These are phyloP conservation scores for Pilaira anomala DNA, from an alignment of 192 early-diverging fungal genomes.

Conservation along the genomic window DNA sequence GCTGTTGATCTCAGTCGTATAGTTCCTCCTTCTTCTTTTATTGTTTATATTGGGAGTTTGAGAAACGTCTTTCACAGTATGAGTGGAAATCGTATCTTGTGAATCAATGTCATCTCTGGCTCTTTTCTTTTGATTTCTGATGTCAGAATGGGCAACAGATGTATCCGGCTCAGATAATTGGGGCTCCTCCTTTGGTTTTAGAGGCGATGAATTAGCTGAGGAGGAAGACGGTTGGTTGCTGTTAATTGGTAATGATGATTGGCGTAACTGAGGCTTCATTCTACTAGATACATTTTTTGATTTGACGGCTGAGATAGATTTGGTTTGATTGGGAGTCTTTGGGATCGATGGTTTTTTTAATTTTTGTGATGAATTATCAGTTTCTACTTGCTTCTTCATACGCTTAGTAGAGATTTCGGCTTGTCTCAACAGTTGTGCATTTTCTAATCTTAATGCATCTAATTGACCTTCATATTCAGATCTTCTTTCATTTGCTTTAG, in stretches of 20 bases:
- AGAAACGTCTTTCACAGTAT: too few species aligned
- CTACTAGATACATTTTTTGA: not conserved
- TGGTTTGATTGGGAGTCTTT: not conserved
- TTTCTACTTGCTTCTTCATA: not conserved
- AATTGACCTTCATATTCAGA: slow-evolving; percentile 14
- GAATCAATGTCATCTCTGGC: not conserved
- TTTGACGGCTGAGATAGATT: not conserved
- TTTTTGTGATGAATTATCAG: not conserved
- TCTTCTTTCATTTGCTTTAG: slow-evolving; percentile 15
- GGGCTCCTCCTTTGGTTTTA: too few species aligned
- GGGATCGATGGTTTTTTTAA: not conserved
- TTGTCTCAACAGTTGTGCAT: slow-evolving; percentile 11
- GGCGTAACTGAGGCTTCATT: slow-evolving; percentile 3
- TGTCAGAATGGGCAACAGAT: not conserved
- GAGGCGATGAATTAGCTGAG: not conserved
- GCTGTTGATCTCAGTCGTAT: too few species aligned
- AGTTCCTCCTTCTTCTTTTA: too few species aligned
- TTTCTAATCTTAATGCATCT: slow-evolving; percentile 8
- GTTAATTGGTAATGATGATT: not conserved
- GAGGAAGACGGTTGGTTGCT: not conserved
- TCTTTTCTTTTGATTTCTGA: not conserved
- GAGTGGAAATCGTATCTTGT: not conserved
- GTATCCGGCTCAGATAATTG: too few species aligned
- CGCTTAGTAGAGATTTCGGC: slow-evolving; percentile 2
- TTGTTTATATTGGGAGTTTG: too few species aligned